Conservation (phyloP, 2,329 filamentous ascomycete species). For the Zalaria obscura region DNA sequence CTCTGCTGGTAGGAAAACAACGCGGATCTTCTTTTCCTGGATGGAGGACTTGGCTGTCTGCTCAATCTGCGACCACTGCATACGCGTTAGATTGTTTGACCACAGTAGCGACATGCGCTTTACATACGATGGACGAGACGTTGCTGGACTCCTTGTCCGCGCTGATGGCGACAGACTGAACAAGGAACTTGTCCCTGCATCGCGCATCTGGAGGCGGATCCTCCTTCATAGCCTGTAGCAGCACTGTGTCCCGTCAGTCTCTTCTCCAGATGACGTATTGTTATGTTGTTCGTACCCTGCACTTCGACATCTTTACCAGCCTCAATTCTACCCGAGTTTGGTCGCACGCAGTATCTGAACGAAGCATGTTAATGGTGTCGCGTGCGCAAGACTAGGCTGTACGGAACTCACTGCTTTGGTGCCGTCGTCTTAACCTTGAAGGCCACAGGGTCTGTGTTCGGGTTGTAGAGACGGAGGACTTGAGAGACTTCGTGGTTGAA, state of each 20-base stretch:
- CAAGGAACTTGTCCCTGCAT: conserved; percentile 95
- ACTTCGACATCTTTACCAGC: conserved; percentile 83
- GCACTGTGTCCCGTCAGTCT: conserved; percentile 40
- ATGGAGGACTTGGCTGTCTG: conserved; percentile 62
- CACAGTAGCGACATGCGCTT: neutral
- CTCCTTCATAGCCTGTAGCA: conserved; percentile 95
- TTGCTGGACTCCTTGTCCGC: conserved; percentile 62
- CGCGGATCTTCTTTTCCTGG: conserved; percentile 90
- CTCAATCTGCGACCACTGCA: conserved; percentile 62
- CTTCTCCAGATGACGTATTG: conserved; percentile 11
- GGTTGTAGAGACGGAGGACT: conserved; percentile 44
- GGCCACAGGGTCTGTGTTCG: conserved; percentile 42
- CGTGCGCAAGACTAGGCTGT: neutral
- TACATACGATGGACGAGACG: conserved; percentile 63
- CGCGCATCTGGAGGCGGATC: conserved; percentile 75
- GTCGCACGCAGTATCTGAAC: conserved; percentile 84
- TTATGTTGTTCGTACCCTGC: conserved; percentile 45
- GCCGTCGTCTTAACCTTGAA: conserved; percentile 95
- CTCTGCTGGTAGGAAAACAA: conserved; percentile 62
- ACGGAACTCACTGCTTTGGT: conserved; percentile 74
- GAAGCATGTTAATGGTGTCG: neutral
- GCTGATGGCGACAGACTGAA: conserved; percentile 77
- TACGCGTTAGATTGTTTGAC: conserved; percentile 4
- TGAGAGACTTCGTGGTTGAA: conserved; percentile 52
- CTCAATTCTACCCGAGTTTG: conserved; percentile 93